Base-by-base conservation (phyloP, 2,329 filamentous ascomycete species). In the Colletotrichum sp. region DNA sequence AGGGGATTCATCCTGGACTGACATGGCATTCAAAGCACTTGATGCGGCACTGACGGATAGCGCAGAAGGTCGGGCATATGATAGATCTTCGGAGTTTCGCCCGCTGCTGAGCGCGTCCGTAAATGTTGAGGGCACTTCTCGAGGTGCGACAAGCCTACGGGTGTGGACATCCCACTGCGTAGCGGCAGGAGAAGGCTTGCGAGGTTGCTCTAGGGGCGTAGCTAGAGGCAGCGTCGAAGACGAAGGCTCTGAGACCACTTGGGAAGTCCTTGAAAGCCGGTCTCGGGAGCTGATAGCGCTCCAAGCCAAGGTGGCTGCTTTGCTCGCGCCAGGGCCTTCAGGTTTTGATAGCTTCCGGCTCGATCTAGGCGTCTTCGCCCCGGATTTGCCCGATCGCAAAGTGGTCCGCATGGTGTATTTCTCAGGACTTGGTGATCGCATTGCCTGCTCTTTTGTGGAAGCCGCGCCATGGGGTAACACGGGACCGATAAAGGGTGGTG, bases 241-340 rank as follows among this genome's bases (percentile, higher is more conserved):
- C 55, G 75, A 69, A 33, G 78, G 73, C 29, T 76, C 73, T 13
- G 67, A 67, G 13, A 82, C 80, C 16, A 80, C 76, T 29, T 78
- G 76, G 34, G 78, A 63, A 51, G 77, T 73, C 71, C 80, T 81
- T 58, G 77, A 55, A 69, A 78, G 72, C 58, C 81, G 82, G 33
- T 87, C 85, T 74, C 81, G 82, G 6, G 85, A 82, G 15, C 83
- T 83, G 16, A 89, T 80, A 21, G 85, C 84, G 67, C 81, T 86
- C 91, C 92, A 93, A 36, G 92, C 92, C 66, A 93, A 79, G 5
- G 89, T 90, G 31, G 92, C 92, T 54, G 92, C 92, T 79, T 91
- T 92, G 80, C 87, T 92, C 15, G 91, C 88, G 1, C 90, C 88
- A 69, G 90, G 90, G 43, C 82, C 82, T 21, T 82, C 82, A 69